Base-by-base conservation (phyloP, 805 yeast species). In the Monosporozyma servazzii region DNA sequence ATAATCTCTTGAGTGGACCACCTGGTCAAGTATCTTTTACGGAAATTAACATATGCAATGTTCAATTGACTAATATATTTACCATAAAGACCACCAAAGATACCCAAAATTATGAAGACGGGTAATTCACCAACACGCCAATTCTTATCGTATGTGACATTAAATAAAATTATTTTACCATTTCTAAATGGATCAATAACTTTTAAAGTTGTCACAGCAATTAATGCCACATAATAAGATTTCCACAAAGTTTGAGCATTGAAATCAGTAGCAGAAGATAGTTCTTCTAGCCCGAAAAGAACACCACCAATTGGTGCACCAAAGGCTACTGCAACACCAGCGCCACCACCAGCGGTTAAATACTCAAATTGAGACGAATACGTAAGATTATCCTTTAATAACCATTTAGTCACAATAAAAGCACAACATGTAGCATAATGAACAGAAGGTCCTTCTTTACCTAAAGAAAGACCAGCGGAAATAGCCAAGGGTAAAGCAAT, bases 391-490 rank as follows among this genome's bases (percentile, higher is more conserved):
- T 70, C 72, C 43, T 64, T 66, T 37, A 66, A 52, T 51, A 84
- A 74, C 44, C 80, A 64, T 39, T 76, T 75, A 0, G 93, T 82
- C 11, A 88, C 71, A n/a, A 81, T 77, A 59, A 82, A 81, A 0
- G 97, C 99, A n/a, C 86, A 91, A 66, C 98, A 90, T 0, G 90
- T 95, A 0, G 99, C 97, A 67, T 91, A 93, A 68, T 93, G 99
- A 11, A 93, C 99, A 59, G 91, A 82, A 1, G 99, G 99, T 0
- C 99, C 99, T 65, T 93, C 99, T 68, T 93, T 93, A 21, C 99
- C 99, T 5, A 93, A 86, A 58, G 91, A 85, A 39, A 93, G 68
- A 0, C 99, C 99, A 1, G 96, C 84, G 0, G 96, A 90, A 60
- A 93, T 93, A 0, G 96, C 88, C 53, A 93, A 71, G 0, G 99